Evolutionary conservation across 495 filamentous ascomycete genomes (phyloP).

Genomic region (Penicillium coprophilum): DNA sequence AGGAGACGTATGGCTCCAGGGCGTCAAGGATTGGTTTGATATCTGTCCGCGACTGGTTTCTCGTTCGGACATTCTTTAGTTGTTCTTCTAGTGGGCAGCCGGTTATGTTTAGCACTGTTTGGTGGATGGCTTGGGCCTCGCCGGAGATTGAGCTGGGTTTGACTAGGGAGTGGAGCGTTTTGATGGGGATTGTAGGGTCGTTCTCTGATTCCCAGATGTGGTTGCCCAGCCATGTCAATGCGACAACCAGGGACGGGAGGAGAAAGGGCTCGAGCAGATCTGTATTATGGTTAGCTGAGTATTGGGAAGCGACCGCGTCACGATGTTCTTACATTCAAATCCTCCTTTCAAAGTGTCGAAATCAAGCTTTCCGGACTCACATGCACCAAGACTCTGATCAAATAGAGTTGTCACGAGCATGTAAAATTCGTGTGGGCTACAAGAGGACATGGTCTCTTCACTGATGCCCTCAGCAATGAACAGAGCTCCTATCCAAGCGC

Average conservation of each 20-base stretch:
- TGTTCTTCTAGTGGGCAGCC: conserved; percentile 74
- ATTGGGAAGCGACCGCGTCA: not conserved
- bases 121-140: conserved; percentile 79
- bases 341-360: conserved; percentile 84
- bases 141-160: conserved; percentile 72
- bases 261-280: conserved; percentile 88
- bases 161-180: conserved; percentile 74
- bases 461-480: conserved; percentile 80
- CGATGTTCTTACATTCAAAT: conserved; percentile 69
- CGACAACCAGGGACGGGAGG: conserved; percentile 80
- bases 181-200: conserved; percentile 62
- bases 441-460: conserved; percentile 88
- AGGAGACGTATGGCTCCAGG: conserved; percentile 67
- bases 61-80: conserved; percentile 68
- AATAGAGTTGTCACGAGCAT: conserved; percentile 87
- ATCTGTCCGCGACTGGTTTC: conserved; percentile 64
- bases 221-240: conserved; percentile 75
- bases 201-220: conserved; percentile 71
- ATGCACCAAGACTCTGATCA: conserved; percentile 77
- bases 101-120: conserved; percentile 78
- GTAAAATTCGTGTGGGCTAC: conserved; percentile 92
- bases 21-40: conserved; percentile 69
- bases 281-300: conserved; percentile 29
- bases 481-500: conserved; percentile 81
- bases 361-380: conserved; percentile 64